These are phyloP conservation scores for Galerina marginata DNA, from an alignment of 768 basidiomycete genomes.

Conservation along the genomic window DNA sequence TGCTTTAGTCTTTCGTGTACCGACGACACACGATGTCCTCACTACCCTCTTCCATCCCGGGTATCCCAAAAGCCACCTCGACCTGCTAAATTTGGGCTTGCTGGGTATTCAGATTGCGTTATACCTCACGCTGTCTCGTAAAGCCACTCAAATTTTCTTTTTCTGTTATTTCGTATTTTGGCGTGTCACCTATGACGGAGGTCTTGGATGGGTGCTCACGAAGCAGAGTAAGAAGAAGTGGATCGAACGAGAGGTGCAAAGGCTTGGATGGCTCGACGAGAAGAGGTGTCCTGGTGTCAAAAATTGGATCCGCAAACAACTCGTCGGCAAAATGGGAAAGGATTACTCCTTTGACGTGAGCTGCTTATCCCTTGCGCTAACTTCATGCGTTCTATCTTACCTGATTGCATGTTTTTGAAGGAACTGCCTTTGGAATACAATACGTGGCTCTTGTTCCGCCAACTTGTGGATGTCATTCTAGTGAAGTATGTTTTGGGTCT, in stretches of 20 bases:
- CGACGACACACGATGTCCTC: constrained; percentile 89
- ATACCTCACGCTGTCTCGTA: constrained; percentile 68
- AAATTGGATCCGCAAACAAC: constrained; percentile 85
- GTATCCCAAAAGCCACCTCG: constrained; percentile 88
- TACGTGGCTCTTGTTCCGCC: constrained; percentile 94
- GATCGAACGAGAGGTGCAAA: constrained; percentile 84
- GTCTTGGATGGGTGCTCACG: constrained; percentile 92
- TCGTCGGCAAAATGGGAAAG: constrained; percentile 91
- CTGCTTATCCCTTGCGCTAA: constrained; percentile 20
- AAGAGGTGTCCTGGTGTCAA: constrained; percentile 64
- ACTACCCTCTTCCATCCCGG: constrained; percentile 84
- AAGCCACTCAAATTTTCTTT: constrained; percentile 70
- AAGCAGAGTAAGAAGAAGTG: constrained; percentile 95
- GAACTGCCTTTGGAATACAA: constrained; percentile 94
- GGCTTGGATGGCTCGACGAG: constrained; percentile 89
- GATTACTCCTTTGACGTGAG: constrained; percentile 92
- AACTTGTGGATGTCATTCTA: constrained; percentile 94
- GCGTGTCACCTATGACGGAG: constrained; percentile 90
- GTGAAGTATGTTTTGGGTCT: constrained; percentile 72
- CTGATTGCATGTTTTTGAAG: constrained; percentile 41
- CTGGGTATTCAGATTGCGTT: constrained; percentile 80
- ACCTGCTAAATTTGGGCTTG: constrained; percentile 81
- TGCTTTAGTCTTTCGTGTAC: constrained; percentile 83
- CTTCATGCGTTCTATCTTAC: constrained; percentile 8
- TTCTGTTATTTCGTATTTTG: constrained; percentile 92